Evolutionary conservation across 1,139 yeast genomes (phyloP), one percentile per base, ranked within the genome.

Genomic region (Chernovozyma aurita): DNA sequence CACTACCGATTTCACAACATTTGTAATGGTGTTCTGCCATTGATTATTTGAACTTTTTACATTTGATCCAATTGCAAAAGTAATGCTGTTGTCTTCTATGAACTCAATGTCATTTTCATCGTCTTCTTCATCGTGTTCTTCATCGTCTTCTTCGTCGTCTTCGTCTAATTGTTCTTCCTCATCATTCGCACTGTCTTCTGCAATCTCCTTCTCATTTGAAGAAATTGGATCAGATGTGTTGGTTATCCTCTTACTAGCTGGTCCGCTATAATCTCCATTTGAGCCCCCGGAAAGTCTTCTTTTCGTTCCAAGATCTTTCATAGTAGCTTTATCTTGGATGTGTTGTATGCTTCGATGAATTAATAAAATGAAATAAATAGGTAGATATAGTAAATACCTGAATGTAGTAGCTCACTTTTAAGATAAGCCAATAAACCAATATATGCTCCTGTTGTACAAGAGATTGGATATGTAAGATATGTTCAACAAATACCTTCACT

Each of bases 11-110:
- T 80, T 78, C 25, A 90, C 95, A 3, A 87, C 96, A 38, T 74
- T 73, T 36, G 87, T 80, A 36, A 90, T 86, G 2, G 96, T 85
- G 28, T 69, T 67, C 52, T 84, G 92, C 97, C 97, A 90, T 30
- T 47, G 40, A 16, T 16, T 20, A 20, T 20, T 26, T 6, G 28
- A 26, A 16, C 28, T 12, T 16, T 8, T 26, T 6, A 16, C 12
- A 16, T 13, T 6, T 12, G 9, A 6, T 7, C 8, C 9, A 12
- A 7, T 13, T 13, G 28, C 6, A 16, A 20, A 20, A 9, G 6
- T 9, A 20, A 20, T 6, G 6, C 22, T 9, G 6, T 20, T 9
- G 9, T 20, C 22, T 20, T 20, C 22, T 20, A 20, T 20, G 9
- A 20, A 20, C 22, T 20, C 22, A 7, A 20, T 20, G 22, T 20